Evolutionary conservation across 2,329 filamentous ascomycete genomes (phyloP).

Genomic region (Penicillium sp.): DNA sequence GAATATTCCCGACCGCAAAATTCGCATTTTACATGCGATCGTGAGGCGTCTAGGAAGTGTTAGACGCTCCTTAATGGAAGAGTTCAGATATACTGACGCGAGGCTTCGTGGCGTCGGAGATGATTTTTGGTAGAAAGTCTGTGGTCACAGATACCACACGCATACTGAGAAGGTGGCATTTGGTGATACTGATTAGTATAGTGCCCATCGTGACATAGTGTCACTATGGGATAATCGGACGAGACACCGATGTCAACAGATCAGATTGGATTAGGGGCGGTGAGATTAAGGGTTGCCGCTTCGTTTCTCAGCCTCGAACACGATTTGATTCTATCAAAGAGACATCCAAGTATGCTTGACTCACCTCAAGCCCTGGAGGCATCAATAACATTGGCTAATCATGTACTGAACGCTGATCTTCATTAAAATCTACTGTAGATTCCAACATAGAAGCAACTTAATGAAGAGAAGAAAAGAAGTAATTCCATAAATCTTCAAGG

Average conservation of each 20-base stretch:
- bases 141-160: neutral
- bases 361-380: no score
- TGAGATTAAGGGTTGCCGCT: no score
- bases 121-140: neutral
- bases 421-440: no score
- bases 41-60: conserved; percentile 5
- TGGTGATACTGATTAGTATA: no score
- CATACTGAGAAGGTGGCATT: neutral
- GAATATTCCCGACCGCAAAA: conserved; percentile 17
- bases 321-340: no score
- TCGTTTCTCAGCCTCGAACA: no score
- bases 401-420: no score
- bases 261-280: neutral
- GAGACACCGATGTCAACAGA: neutral
- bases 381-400: no score
- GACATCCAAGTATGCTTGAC: no score
- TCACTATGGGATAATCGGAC: no score
- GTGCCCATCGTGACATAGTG: no score
- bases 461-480: neutral
- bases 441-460: no score
- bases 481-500: neutral
- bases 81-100: conserved; percentile 10
- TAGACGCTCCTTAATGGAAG: neutral
- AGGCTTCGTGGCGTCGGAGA: conserved; percentile 10
- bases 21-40: conserved; percentile 7